phyloP scores from a whole-genome alignment of 352 stramenopile species.

The Pythium apleroticum region DNA sequence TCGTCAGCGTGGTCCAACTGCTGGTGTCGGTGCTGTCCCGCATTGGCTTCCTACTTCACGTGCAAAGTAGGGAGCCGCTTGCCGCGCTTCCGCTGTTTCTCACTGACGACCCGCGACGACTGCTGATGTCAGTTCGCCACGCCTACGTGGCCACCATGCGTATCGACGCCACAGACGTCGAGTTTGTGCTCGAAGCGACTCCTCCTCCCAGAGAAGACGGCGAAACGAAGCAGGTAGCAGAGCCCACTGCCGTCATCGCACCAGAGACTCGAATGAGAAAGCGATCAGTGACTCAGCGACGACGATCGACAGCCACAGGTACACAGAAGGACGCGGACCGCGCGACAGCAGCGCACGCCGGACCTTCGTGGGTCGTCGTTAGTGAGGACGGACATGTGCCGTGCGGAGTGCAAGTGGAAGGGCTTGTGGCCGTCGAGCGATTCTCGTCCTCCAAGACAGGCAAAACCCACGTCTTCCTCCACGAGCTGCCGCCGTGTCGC shows the following conservation, averaged over 20 bases:
- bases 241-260: neutral
- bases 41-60: conserved; percentile 17
- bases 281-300: neutral
- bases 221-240: neutral
- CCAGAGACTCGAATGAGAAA: neutral
- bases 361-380: conserved; percentile 4
- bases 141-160: neutral
- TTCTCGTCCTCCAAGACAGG: neutral
- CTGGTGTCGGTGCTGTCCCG: conserved; percentile 22
- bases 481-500: conserved; percentile 36
- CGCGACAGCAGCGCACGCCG: neutral
- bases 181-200: conserved; percentile 6
- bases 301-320: neutral
- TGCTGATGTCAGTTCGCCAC: conserved; percentile 4
- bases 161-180: conserved; percentile 4
- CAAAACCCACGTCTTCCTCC: conserved; percentile 21
- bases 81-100: conserved; percentile 13
- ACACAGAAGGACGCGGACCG: neutral
- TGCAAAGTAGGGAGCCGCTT: neutral
- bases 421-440: conserved; percentile 35
- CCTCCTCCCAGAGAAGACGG: neutral
- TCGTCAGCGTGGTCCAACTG: conserved; percentile 20
- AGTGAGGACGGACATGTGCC: neutral
- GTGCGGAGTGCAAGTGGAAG: conserved; percentile 39
- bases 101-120: neutral